phyloP scores from a whole-genome alignment of 2,329 filamentous ascomycete species.

The Metarhizium album region DNA sequence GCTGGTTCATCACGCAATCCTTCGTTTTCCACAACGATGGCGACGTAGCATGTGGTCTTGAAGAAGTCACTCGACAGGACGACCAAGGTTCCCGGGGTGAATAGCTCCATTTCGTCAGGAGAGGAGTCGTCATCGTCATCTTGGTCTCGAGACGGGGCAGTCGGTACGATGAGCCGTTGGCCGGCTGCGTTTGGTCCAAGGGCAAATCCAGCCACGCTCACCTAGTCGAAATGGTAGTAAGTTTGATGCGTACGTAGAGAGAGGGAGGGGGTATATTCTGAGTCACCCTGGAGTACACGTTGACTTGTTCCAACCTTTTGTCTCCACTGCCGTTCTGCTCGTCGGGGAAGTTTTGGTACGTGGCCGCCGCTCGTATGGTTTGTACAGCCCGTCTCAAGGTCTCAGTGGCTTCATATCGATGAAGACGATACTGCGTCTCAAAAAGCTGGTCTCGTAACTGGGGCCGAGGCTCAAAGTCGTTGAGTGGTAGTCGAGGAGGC shows the following conservation, averaged over 20 bases:
- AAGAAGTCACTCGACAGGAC: conserved; percentile 53
- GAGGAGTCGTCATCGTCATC: conserved; percentile 41
- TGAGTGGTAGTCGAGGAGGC: conserved; percentile 9
- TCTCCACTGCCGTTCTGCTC: conserved; percentile 21
- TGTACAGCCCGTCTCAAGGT: conserved; percentile 57
- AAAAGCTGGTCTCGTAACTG: conserved; percentile 44
- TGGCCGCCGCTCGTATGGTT: conserved; percentile 29
- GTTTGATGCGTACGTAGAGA: background rate
- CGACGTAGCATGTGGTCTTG: conserved; percentile 53
- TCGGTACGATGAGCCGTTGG: conserved; percentile 33
- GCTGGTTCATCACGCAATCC: conserved; percentile 27
- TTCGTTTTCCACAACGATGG: conserved; percentile 60
- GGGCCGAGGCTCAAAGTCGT: background rate
- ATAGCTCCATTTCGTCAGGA: conserved; percentile 34
- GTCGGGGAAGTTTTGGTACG: background rate
- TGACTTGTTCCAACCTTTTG: conserved; percentile 42
- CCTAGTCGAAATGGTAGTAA: conserved; percentile 30
- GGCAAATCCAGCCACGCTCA: conserved; percentile 54
- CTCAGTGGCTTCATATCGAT: conserved; percentile 63
- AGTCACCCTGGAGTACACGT: conserved; percentile 59
- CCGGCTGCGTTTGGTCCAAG: conserved; percentile 51
- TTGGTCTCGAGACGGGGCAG: conserved; percentile 56
- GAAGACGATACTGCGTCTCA: conserved; percentile 60
- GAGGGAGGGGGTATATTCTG: too few relatives aligned
- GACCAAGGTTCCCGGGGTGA: conserved; percentile 42